Evolutionary conservation across 768 basidiomycete species (phyloP), one percentile per base, ranked within the genome.

Genomic region (Lactarius akahatsu): DNA sequence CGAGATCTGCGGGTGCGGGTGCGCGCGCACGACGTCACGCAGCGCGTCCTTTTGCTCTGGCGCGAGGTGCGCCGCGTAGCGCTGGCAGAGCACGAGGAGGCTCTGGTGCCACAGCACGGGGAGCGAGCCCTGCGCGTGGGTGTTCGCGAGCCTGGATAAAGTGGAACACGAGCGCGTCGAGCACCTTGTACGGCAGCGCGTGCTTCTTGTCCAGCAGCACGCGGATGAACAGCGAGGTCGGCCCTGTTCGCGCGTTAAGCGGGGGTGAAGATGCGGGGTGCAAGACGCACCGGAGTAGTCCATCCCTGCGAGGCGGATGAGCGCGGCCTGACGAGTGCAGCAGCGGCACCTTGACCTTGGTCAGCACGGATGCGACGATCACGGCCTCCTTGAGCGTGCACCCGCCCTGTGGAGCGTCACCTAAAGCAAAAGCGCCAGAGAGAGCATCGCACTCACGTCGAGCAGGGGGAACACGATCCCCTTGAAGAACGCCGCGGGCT

Each of bases 81-180:
- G 82, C 78, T 99, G 97, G 45, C 86, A 87, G 75, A 98, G 98
- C 3, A 96, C 93, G 28, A 99, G 83, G 62, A 99, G 81, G 75
- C 92, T 93, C 77, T 99, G 97, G 76, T 99, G 94, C 97, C 97
- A 99, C 13, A 99, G 81, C 15, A 98, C 97, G n/a, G 97, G 96
- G 36, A 98, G 82, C 74, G 88, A 88, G 57, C 90, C 88, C 2
- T 86, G 87, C 77, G 89, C 92, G 78, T 93, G 91, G 16, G 88
- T 89, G 76, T 97, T 96, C 30, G 95, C 94, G 52, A 98, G 87
- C 30, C 95, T n/a, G 90, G 72, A 98, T 94, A 76, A 97, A 99
- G 79, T 99, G 97, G 82, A 97, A 96, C 15, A 98, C 96, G 65
- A 99, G 86, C 3, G 93, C 91, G 74, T 99, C 97, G 61, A 99